These are phyloP conservation scores for Kwoniella pini DNA, from an alignment of 768 basidiomycete genomes.

Conservation along the genomic window DNA sequence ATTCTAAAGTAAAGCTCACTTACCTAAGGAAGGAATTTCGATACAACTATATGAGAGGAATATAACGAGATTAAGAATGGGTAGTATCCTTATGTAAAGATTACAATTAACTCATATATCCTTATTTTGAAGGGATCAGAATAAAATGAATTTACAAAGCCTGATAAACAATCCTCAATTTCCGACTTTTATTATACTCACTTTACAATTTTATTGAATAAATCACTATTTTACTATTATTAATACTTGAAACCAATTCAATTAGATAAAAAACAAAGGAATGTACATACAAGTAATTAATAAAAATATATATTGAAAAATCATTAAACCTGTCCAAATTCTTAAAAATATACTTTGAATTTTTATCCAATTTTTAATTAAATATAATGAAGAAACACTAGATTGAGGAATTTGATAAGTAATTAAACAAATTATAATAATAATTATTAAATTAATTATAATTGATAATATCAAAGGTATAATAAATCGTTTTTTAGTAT, in stretches of 20 bases:
- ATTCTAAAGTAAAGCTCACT: neutral
- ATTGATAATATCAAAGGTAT: neutral
- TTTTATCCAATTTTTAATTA: slow-evolving; percentile 1
- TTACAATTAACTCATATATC: too few relatives aligned
- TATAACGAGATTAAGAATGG: neutral
- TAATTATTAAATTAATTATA: neutral
- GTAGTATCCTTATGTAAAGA: neutral
- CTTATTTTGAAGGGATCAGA: too few relatives aligned
- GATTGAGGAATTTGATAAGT: neutral
- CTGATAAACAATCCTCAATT: neutral
- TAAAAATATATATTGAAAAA: too few relatives aligned
- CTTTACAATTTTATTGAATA: neutral
- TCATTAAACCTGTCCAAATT: neutral
- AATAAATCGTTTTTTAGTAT: neutral
- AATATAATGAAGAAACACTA: neutral
- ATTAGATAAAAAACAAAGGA: too few relatives aligned
- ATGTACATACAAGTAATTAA: too few relatives aligned
- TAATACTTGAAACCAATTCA: too few relatives aligned
- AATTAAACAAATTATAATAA: neutral
- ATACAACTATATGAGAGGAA: neutral
- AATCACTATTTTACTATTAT: neutral
- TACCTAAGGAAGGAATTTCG: slow-evolving; percentile 1
- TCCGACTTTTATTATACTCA: neutral
- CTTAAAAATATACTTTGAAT: slow-evolving; percentile 1
- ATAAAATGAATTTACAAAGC: slow-evolving; percentile 6